These are phyloP conservation scores for Lepraria neglecta DNA, from an alignment of 495 filamentous ascomycete species.

Conservation along the genomic window DNA sequence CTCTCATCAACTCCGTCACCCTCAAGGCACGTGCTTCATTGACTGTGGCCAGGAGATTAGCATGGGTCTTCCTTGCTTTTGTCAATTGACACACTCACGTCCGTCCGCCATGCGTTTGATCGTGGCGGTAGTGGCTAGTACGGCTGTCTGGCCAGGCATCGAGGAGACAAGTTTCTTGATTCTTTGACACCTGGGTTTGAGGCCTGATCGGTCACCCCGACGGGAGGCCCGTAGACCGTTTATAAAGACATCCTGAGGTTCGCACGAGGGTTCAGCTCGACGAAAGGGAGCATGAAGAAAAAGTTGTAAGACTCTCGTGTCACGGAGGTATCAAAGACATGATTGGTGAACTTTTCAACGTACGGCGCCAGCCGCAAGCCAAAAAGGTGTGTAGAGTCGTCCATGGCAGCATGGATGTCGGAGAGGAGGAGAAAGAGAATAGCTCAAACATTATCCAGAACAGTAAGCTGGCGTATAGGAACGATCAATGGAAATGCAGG, in stretches of 20 bases:
- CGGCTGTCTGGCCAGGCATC: slow-evolving; percentile 11
- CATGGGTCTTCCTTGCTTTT: not conserved
- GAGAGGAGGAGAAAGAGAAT: not conserved
- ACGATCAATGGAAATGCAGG: slow-evolving; percentile 13
- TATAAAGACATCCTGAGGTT: slow-evolving; percentile 12
- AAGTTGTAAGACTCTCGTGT: not conserved
- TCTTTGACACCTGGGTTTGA: not conserved
- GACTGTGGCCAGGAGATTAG: slow-evolving; percentile 45
- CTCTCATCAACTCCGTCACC: slow-evolving; percentile 75
- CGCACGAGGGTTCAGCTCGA: not conserved
- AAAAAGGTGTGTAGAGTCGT: not conserved
- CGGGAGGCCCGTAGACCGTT: not conserved
- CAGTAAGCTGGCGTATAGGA: slow-evolving; percentile 1
- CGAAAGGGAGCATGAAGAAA: not conserved
- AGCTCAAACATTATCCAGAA: not conserved
- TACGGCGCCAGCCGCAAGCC: not conserved
- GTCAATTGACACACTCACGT: slow-evolving; percentile 20
- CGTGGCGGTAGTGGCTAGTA: slow-evolving; percentile 13
- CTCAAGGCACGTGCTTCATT: slow-evolving; percentile 77
- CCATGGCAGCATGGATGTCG: slow-evolving; percentile 8
- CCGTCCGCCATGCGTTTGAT: slow-evolving; percentile 53
- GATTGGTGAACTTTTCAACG: slow-evolving; percentile 9
- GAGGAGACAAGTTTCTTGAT: not conserved
- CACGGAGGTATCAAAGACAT: not conserved
- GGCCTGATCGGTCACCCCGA: not conserved